Percentiles rank a stretch among this genome's conserved stretches.
Conservation (phyloP, 768 basidiomycete genomes). For the Rhodocollybia butyracea region DNA sequence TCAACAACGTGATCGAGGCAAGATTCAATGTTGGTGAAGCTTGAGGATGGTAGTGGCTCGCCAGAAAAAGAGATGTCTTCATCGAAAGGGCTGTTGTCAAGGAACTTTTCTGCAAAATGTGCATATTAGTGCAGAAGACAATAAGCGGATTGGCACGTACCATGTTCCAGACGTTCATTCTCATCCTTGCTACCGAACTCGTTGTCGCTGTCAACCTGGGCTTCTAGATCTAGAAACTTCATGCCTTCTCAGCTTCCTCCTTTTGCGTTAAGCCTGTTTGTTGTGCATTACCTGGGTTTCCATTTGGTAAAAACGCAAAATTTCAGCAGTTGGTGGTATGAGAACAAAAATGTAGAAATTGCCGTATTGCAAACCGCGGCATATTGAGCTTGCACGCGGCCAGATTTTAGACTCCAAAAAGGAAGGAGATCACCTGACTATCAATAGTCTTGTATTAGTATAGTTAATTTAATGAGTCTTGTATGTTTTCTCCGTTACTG, state of each 20-base stretch:
- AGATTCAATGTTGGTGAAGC: background rate
- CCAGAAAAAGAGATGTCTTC: background rate
- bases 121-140: background rate
- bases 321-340: background rate
- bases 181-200: background rate
- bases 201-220: background rate
- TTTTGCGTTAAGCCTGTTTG: background rate
- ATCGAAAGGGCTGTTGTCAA: background rate
- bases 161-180: background rate
- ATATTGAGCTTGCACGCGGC: background rate
- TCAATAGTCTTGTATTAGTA: background rate
- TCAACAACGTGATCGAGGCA: background rate
- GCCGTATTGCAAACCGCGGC: background rate
- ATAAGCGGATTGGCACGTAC: background rate
- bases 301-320: background rate
- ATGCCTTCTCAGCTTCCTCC: background rate
- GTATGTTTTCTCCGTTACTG: too few species aligned
- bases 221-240: slow-evolving; percentile 1
- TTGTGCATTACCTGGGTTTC: background rate
- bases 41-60: background rate
- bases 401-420: background rate
- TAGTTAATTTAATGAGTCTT: too few species aligned
- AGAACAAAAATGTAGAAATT: background rate
- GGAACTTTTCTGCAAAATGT: background rate
- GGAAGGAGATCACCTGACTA: background rate